phyloP scores from a whole-genome alignment of 1,139 yeast genomes.

The Lodderomyces beijingensis region DNA sequence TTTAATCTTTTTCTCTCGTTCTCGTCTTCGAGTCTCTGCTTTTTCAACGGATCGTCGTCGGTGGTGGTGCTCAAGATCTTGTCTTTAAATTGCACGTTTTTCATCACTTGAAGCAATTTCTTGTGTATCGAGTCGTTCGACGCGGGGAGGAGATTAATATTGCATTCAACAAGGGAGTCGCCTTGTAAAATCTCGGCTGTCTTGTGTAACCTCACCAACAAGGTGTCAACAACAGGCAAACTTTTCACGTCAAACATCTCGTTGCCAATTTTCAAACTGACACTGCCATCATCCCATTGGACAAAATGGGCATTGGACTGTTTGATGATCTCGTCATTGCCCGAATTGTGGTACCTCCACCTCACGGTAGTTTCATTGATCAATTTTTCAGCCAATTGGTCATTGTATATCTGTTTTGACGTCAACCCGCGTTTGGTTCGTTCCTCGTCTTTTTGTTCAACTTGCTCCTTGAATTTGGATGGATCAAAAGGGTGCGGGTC shows the following conservation, averaged over 20 bases:
- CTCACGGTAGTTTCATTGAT: conserved; percentile 80
- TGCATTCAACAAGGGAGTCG: conserved; percentile 43
- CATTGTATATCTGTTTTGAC: conserved; percentile 36
- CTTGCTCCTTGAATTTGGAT: conserved; percentile 54
- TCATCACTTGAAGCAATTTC: conserved; percentile 73
- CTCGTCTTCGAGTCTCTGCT: conserved; percentile 77
- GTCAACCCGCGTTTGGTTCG: conserved; percentile 28
- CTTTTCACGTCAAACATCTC: conserved; percentile 80
- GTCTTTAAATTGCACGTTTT: conserved; percentile 58
- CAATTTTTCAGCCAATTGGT: conserved; percentile 47
- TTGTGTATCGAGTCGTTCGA: conserved; percentile 65
- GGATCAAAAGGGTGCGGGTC: conserved; percentile 91
- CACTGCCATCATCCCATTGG: conserved; percentile 91
- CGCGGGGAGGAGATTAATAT: conserved; percentile 79
- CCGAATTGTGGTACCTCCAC: conserved; percentile 82
- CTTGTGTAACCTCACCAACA: conserved; percentile 68
- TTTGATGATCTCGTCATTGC: conserved; percentile 60
- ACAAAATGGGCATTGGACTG: conserved; percentile 88
- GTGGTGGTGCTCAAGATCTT: conserved; percentile 65
- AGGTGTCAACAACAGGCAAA: conserved; percentile 66
- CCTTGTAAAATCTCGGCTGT: conserved; percentile 68
- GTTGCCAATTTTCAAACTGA: conserved; percentile 79
- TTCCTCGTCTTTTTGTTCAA: conserved; percentile 45
- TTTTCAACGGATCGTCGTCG: conserved; percentile 80
- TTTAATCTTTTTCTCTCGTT: conserved; percentile 68